A percentile compares a stretch with the other conserved stretches of the same genome.
These are phyloP conservation scores for Leccinum boreale DNA, from an alignment of 768 basidiomycete genomes.

Conservation along the genomic window DNA sequence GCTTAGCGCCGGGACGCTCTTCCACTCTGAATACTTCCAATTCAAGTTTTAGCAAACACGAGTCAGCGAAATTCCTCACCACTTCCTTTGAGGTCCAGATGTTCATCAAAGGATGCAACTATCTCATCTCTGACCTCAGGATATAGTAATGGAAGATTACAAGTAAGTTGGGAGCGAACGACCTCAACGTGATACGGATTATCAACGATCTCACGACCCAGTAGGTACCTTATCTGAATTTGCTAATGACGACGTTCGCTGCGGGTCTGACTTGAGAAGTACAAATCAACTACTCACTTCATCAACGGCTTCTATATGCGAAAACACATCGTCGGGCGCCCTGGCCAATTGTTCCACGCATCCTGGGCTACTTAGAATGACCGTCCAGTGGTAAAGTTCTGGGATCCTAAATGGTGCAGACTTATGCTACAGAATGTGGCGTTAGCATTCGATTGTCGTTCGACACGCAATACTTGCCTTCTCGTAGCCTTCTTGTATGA, in stretches of 20 bases:
- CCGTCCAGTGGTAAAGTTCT: slow-evolving; percentile 32
- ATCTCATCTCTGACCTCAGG: slow-evolving; percentile 45
- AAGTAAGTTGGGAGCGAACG: slow-evolving; percentile 30
- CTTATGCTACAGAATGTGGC: slow-evolving; percentile 20
- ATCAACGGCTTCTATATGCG: not conserved
- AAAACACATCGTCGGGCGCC: not conserved
- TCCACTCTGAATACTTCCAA: slow-evolving; percentile 37
- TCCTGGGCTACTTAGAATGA: slow-evolving; percentile 31
- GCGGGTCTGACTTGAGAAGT: not conserved
- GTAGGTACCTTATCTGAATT: slow-evolving; percentile 35
- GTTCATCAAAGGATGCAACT: slow-evolving; percentile 35
- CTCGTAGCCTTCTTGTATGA: slow-evolving; percentile 30
- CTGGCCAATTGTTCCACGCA: not conserved
- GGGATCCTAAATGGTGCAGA: slow-evolving; percentile 29
- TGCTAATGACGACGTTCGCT: not conserved
- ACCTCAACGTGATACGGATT: slow-evolving; percentile 32
- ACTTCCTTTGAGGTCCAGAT: slow-evolving; percentile 23
- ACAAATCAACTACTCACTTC: not conserved
- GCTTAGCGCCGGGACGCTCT: slow-evolving; percentile 24
- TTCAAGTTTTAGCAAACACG: not conserved
- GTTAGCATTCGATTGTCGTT: too few species aligned
- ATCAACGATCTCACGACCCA: slow-evolving; percentile 31
- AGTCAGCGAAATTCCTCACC: slow-evolving; percentile 6
- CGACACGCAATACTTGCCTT: slow-evolving; percentile 13
- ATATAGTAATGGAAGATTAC: slow-evolving; percentile 37